These are phyloP conservation scores for Salix udensis DNA, from an alignment of 345 rosid genomes.

Conservation along the genomic window DNA sequence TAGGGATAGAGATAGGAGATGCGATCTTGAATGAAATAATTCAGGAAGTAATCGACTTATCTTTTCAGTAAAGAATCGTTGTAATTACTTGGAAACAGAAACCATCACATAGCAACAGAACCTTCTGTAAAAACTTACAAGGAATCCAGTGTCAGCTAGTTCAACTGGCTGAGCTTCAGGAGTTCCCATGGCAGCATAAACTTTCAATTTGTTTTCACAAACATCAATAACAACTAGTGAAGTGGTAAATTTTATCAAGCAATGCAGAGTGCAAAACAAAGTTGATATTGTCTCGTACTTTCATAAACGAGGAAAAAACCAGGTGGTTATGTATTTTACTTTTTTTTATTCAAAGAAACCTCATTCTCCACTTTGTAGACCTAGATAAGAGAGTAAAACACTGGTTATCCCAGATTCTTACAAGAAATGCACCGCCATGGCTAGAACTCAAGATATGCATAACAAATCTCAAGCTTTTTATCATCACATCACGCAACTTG, in stretches of 20 bases:
- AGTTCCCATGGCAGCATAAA: not conserved
- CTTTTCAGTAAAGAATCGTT: not conserved
- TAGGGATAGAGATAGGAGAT: conserved; percentile 32
- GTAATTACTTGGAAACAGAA: not conserved
- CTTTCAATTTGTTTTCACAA: not conserved
- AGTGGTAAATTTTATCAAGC: not conserved
- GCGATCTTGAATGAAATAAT: conserved; percentile 20
- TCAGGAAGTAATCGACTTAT: conserved; percentile 14
- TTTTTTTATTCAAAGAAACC: too few species aligned
- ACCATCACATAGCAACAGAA: not conserved
- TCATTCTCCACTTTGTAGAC: too few species aligned
- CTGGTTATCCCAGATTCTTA: too few species aligned
- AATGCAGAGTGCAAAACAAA: not conserved
- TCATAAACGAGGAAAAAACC: too few species aligned
- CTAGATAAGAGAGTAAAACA: fast-evolving
- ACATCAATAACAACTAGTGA: not conserved
- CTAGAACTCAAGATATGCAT: too few species aligned
- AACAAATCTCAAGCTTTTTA: fast-evolving
- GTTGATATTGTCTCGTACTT: not conserved
- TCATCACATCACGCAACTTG: too few species aligned
- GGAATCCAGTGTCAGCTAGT: not conserved
- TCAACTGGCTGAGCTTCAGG: not conserved
- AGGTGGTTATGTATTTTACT: not conserved
- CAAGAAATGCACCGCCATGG: fast-evolving
- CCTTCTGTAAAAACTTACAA: not conserved